Base-by-base conservation (phyloP, 2,329 filamentous ascomycete species). In the Plenodomus lindquistii region DNA sequence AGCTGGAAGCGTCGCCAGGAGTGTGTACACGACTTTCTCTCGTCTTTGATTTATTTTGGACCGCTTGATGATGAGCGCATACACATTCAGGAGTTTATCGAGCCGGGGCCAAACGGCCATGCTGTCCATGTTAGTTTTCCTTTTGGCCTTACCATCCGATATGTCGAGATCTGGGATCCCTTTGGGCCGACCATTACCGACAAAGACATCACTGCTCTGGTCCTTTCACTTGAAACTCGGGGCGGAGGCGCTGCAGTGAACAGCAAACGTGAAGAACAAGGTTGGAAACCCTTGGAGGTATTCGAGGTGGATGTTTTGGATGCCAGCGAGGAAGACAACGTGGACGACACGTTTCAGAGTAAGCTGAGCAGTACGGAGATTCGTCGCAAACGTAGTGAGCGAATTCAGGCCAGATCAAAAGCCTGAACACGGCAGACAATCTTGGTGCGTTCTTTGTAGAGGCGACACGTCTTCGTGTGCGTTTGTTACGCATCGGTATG, bases 361-460 rank as follows among this genome's bases (percentile, higher is more conserved):
- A 97, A 97, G 75, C 89, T 97, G 60, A 96, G 91, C 77, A 97
- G 92, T 73, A 95, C 92, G 1, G 88, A 88, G 48, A 96, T 96
- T 57, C 79, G 80, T 52, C 78, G 78, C 36, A 72, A 65, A 56
- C 56, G 60, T 29, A 65, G 62, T 43, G 69, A 71, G 51, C 60
- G 63, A 31, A 50, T 52, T 45, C 51, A 54, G 50, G 42, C 52
- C 29, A 61, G 45, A 45, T 51, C 58, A 37, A 60, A 63, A 44
- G 65, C 59, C 29, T 67, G 50, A 66, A 22, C 34, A 35, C 34
- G 45, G 40, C 36, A 21, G 37, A 40, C 34, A 35, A 13, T 29
- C 19, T 34, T 13, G 37, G 38, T 36, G 16, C 42, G 41, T 38
- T 9, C 42, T 48, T 19, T 41, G 18, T 15, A 31, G 37, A 37